These are phyloP conservation scores for Coelastrella sp. DNA, from an alignment of 139 green algal species.

Conservation along the genomic window DNA sequence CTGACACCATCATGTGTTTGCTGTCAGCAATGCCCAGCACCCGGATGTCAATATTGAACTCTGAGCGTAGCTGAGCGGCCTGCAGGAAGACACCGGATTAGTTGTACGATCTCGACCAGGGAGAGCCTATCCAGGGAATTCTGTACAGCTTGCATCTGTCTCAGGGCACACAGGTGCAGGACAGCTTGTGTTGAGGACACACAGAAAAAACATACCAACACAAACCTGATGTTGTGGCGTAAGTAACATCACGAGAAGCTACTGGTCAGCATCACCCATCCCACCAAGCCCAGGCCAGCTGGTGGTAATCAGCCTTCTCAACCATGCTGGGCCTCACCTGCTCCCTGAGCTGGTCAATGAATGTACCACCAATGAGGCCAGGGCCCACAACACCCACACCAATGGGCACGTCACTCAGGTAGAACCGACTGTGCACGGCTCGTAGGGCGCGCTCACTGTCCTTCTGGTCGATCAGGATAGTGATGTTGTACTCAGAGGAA, in stretches of 20 bases:
- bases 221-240: too few relatives aligned
- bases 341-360: conserved; percentile 91
- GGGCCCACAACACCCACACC: conserved; percentile 93
- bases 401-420: conserved; percentile 91
- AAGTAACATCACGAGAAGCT: too few relatives aligned
- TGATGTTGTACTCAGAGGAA: conserved; percentile 99
- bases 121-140: too few relatives aligned
- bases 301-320: too few relatives aligned
- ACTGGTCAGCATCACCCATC: too few relatives aligned
- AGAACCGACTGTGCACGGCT: conserved; percentile 96
- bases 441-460: conserved; percentile 80
- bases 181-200: too few relatives aligned
- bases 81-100: conserved; percentile 43
- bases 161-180: too few relatives aligned
- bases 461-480: conserved; percentile 90
- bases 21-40: conserved; percentile 86
- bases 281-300: too few relatives aligned
- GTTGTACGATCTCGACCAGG: too few relatives aligned
- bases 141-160: too few relatives aligned
- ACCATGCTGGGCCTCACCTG: conserved; percentile 60
- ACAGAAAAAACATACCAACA: too few relatives aligned
- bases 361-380: conserved; percentile 91
- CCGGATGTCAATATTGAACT: conserved; percentile 92
- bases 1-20: conserved; percentile 86
- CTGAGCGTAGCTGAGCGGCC: conserved; percentile 70